Evolutionary conservation across 257 asterid genomes (phyloP).

Genomic region (Solanum bulbocastanum): DNA sequence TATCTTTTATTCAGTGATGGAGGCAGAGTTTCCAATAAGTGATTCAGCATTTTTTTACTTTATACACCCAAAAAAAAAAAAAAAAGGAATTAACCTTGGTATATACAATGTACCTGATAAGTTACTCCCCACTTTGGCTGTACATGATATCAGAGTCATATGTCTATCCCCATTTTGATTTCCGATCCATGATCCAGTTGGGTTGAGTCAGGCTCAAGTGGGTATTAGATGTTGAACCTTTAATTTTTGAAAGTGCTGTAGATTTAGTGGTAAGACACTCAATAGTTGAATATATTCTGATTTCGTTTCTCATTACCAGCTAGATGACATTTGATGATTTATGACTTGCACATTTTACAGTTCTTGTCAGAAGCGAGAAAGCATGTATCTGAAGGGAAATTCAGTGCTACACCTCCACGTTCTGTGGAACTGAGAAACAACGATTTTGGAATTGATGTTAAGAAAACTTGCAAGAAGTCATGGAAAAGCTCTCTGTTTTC

Average conservation of each 20-base stretch:
- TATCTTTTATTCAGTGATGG: not conserved
- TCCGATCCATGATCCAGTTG: not conserved
- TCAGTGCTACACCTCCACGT: not conserved
- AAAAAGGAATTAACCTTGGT: too few species aligned
- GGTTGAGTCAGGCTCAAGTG: not conserved
- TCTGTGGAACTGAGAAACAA: constrained; percentile 9
- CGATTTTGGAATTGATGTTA: constrained; percentile 3
- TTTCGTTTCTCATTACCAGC: not conserved
- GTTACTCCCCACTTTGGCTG: not conserved
- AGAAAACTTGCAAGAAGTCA: constrained; percentile 37
- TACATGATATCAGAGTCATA: not conserved
- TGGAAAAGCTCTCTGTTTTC: constrained; percentile 61
- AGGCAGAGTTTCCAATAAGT: not conserved
- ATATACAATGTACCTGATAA: not conserved
- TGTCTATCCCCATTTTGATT: not conserved
- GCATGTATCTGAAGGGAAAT: constrained; percentile 6
- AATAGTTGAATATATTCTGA: not conserved
- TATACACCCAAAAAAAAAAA: not conserved
- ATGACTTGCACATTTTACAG: constrained; percentile 11
- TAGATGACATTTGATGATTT: not conserved
- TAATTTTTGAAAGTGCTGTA: not conserved
- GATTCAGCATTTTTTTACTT: not conserved
- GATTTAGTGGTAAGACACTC: not conserved
- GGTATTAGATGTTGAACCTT: not conserved
- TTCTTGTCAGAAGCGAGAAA: constrained; percentile 64